Evolutionary conservation across 1,139 yeast genomes (phyloP).

Genomic region (Kodamaea sp.): DNA sequence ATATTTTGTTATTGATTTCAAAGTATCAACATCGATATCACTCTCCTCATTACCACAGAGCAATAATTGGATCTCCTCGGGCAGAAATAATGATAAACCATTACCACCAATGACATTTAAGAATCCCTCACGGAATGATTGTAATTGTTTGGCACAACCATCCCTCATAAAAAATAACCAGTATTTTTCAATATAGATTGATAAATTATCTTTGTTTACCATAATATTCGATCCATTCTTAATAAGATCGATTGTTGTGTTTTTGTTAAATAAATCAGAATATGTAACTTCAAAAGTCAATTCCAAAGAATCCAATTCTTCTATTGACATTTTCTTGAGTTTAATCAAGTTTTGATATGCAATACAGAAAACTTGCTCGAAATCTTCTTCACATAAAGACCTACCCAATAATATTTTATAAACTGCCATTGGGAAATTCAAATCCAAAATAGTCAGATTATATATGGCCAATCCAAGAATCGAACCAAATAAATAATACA

Average conservation of each 20-base stretch:
- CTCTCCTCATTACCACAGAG: constrained; percentile 74
- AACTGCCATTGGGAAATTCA: constrained; percentile 69
- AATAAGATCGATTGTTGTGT: constrained; percentile 47
- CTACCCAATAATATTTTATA: constrained; percentile 69
- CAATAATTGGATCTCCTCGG: constrained; percentile 75
- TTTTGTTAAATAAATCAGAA: constrained; percentile 36
- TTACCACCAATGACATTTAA: constrained; percentile 74
- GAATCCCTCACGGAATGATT: constrained; percentile 67
- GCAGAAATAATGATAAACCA: constrained; percentile 70
- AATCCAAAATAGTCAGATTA: constrained; percentile 81
- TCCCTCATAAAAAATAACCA: constrained; percentile 56
- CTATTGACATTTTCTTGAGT: constrained; percentile 41
- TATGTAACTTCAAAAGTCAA: constrained; percentile 40
- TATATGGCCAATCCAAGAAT: constrained; percentile 86
- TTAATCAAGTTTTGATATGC: constrained; percentile 56
- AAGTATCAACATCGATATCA: constrained; percentile 60
- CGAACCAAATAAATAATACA: constrained; percentile 77
- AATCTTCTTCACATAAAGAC: constrained; percentile 59
- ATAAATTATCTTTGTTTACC: constrained; percentile 57
- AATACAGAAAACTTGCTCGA: constrained; percentile 61
- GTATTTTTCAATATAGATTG: constrained; percentile 59
- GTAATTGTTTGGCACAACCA: constrained; percentile 51
- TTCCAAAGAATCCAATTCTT: constrained; percentile 29
- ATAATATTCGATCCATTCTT: constrained; percentile 49
- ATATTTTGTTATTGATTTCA: constrained; percentile 72